Evolutionary conservation across 2,329 filamentous ascomycete genomes (phyloP).

Genomic region (Ceratocystis colombiana): DNA sequence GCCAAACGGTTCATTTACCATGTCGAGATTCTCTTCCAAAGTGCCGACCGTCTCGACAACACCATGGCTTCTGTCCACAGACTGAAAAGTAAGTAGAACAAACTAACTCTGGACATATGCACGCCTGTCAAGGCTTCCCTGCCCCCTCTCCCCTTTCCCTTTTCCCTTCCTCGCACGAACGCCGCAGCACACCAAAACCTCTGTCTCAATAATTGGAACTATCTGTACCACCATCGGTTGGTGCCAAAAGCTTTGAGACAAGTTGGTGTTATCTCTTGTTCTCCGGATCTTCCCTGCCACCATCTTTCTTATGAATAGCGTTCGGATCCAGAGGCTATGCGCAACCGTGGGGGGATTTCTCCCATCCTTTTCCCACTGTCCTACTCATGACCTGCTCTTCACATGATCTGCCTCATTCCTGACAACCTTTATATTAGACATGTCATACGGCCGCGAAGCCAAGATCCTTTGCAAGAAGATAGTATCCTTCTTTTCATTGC

Average conservation of each 20-base stretch:
- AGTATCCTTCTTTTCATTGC: constrained; percentile 88
- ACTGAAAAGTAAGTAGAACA: constrained; percentile 53
- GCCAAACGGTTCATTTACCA: constrained; percentile 95
- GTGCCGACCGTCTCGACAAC: constrained; percentile 73
- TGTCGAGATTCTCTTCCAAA: constrained; percentile 82
- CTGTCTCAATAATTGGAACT: constrained; percentile 6
- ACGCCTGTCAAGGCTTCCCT: not conserved
- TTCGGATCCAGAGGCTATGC: not conserved
- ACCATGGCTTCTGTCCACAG: constrained; percentile 43
- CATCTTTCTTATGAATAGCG: not conserved
- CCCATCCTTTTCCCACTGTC: not conserved
- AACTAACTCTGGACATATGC: not conserved
- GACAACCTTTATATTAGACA: constrained; percentile 42
- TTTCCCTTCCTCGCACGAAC: not conserved
- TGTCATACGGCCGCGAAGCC: constrained; percentile 90
- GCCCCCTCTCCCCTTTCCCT: not conserved
- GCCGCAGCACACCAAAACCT: not conserved
- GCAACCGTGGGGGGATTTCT: not conserved
- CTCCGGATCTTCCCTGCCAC: constrained; percentile 15
- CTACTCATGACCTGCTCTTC: constrained; percentile 2
- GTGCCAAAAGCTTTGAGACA: constrained; percentile 6
- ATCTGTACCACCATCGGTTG: not conserved
- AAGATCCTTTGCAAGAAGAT: constrained; percentile 99
- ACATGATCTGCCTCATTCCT: constrained; percentile 23
- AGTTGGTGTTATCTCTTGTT: constrained; percentile 1